Evolutionary conservation across 2,329 filamentous ascomycete genomes (phyloP).

Genomic region (Pseudodiploospora longispora): DNA sequence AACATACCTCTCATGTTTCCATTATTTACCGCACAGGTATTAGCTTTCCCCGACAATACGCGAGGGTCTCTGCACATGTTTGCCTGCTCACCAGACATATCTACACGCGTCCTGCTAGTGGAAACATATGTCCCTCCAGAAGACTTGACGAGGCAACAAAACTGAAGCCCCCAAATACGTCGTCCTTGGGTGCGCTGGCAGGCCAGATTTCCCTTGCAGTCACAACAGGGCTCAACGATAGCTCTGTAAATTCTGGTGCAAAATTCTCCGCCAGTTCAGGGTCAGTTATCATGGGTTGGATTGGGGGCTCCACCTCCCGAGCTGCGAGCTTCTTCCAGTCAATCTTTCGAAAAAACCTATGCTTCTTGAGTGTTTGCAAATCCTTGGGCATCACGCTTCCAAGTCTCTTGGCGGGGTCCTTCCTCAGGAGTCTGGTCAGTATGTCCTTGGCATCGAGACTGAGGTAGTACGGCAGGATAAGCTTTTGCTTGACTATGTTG

Average conservation of each 20-base stretch:
- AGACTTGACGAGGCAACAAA: constrained; percentile 53
- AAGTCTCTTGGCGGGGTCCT: constrained; percentile 84
- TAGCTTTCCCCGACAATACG: too few relatives aligned
- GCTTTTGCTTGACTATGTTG: constrained; percentile 90
- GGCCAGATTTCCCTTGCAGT: constrained; percentile 35
- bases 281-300: constrained; percentile 88
- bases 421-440: constrained; percentile 79
- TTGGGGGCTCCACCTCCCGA: constrained; percentile 78
- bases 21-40: too few relatives aligned
- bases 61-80: background rate
- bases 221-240: constrained; percentile 69
- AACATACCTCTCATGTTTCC: too few relatives aligned
- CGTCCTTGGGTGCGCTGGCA: constrained; percentile 37
- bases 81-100: background rate
- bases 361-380: constrained; percentile 74
- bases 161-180: constrained; percentile 57
- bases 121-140: constrained; percentile 40
- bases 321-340: constrained; percentile 84
- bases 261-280: constrained; percentile 97
- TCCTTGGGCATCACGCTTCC: constrained; percentile 87
- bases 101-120: constrained; percentile 7
- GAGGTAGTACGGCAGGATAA: constrained; percentile 82
- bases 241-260: constrained; percentile 78
- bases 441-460: constrained; percentile 89
- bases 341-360: constrained; percentile 95